Base-by-base conservation (phyloP, 2,329 filamentous ascomycete genomes). In the Sporothrix protearum region DNA sequence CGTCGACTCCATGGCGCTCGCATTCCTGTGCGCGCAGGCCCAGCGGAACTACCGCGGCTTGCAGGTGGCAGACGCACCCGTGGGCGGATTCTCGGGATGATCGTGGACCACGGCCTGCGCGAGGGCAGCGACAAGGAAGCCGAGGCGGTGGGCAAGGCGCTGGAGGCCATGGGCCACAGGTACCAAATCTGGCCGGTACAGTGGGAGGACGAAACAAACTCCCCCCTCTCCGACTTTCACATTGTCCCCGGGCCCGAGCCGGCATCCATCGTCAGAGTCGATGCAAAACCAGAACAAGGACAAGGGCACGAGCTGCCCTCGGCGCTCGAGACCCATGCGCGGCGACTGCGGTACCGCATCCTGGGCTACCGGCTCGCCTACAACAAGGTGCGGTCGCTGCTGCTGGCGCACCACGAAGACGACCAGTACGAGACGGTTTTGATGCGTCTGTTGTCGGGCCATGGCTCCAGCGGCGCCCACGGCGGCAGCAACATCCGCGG, bases 1-100 rank as follows among this genome's bases (percentile, higher is more conserved):
- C 8, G 92, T 96, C 51, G 96, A 99, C 80, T 98, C 95, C n/a
- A 99, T 98, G 94, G 95, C 95, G 36, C 84, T 99, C 73, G 93
- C 94, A 71, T 89, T 85, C 73, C 85, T 98, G 47, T 92, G 92
- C 78, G 85, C 84, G 66, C 80, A 83, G 61, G 76, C 86, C 47
- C 80, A 80, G 49, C 78, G 73, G 2, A 61, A 77, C 77, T 1
- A 72, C 75, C 33, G 76, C 77, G 4, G 73, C 75, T 30, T 83
- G 73, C 80, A 75, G 57, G 77, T 88, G 33, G 81, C 81, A 45
- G 85, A 85, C 76, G 83, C 85, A 72, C 81, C 83, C 16, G 76
- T 83, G 49, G 51, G 70, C 33, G 75, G 76, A 51, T 84, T 85
- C 71, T 76, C 80, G 39, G 85, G 59, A 75, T 88, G 68, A 80